Evolutionary conservation across 1,139 yeast species (phyloP).

Genomic region (Yamadazyma blattariae): DNA sequence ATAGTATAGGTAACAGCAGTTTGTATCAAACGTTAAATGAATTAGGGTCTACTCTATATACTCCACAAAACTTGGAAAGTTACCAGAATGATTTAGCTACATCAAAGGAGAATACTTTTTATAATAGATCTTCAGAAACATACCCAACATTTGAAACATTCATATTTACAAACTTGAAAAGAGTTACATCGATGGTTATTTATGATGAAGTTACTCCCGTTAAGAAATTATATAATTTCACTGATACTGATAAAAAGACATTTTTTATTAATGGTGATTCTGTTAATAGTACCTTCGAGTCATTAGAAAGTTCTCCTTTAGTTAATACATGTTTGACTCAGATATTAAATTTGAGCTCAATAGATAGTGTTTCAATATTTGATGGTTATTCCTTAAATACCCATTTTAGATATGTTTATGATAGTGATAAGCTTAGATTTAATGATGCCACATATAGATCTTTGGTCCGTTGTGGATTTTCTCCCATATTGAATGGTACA

Average conservation of each 20-base stretch:
- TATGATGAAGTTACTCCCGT: conserved; percentile 19
- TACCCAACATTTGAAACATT: conserved; percentile 45
- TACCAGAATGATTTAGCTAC: conserved; percentile 4
- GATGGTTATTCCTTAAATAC: conserved; percentile 17
- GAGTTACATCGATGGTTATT: conserved; percentile 39
- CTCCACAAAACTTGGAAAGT: conserved; percentile 22
- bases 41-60: conserved; percentile 22
- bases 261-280: conserved; percentile 19
- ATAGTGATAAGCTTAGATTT: conserved; percentile 28
- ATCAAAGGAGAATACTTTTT: conserved; percentile 11
- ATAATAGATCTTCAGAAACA: conserved; percentile 18
- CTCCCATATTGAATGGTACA: conserved; percentile 54
- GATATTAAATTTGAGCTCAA: conserved; percentile 2
- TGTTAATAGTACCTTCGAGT: conserved; percentile 11
- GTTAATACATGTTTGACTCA: conserved; percentile 8
- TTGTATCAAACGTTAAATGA: conserved; percentile 22
- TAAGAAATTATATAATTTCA: conserved; percentile 6
- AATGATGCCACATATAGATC: conserved; percentile 27
- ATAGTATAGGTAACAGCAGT: conserved; percentile 26
- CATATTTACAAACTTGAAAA: conserved; percentile 36
- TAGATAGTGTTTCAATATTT: conserved; percentile 8
- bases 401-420: conserved; percentile 41
- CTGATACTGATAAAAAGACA: conserved; percentile 18
- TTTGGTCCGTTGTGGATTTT: conserved; percentile 52
- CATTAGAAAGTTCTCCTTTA: background rate